Evolutionary conservation across 73 alveolate species (phyloP).

Genomic region (Paramecium bursaria): DNA sequence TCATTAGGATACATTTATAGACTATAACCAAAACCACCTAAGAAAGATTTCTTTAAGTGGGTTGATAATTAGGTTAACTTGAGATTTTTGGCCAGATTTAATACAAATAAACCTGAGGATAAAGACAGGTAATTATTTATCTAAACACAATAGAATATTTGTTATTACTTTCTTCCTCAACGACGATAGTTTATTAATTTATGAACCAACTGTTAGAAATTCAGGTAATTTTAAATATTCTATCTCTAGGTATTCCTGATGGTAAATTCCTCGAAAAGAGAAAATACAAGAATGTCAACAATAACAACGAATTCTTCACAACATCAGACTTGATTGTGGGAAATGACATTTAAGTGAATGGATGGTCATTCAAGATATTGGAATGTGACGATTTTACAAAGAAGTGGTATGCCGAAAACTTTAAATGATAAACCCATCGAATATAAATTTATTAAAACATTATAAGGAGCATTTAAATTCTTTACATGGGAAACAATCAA

Average conservation of each 20-base stretch:
- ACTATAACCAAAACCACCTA: slow-evolving; percentile 86
- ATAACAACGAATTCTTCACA: slow-evolving; percentile 72
- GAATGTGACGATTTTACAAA: slow-evolving; percentile 87
- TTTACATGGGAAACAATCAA: no score
- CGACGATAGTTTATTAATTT: slow-evolving; percentile 91
- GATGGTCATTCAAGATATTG: slow-evolving; percentile 82
- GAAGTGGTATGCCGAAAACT: slow-evolving; percentile 73
- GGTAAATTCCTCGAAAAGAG: slow-evolving; percentile 89
- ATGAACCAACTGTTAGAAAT: slow-evolving; percentile 93
- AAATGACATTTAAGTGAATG: slow-evolving; percentile 82
- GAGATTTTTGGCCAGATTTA: slow-evolving; percentile 90
- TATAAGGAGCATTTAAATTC: background rate
- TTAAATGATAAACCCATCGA: background rate
- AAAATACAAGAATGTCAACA: slow-evolving; percentile 85
- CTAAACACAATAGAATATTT: slow-evolving; percentile 74
- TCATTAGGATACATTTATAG: slow-evolving; percentile 90
- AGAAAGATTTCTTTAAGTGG: slow-evolving; percentile 93
- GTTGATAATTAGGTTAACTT: slow-evolving; percentile 92
- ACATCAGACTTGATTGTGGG: slow-evolving; percentile 88
- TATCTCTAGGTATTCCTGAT: slow-evolving; percentile 82
- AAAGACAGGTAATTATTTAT: slow-evolving; percentile 69
- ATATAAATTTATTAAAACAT: no score
- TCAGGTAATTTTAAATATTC: slow-evolving; percentile 63
- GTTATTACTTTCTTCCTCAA: slow-evolving; percentile 87
- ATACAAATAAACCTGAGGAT: slow-evolving; percentile 91